Conservation (phyloP, 441 rosid species). For the Cnidoscolus chayamansa region DNA sequence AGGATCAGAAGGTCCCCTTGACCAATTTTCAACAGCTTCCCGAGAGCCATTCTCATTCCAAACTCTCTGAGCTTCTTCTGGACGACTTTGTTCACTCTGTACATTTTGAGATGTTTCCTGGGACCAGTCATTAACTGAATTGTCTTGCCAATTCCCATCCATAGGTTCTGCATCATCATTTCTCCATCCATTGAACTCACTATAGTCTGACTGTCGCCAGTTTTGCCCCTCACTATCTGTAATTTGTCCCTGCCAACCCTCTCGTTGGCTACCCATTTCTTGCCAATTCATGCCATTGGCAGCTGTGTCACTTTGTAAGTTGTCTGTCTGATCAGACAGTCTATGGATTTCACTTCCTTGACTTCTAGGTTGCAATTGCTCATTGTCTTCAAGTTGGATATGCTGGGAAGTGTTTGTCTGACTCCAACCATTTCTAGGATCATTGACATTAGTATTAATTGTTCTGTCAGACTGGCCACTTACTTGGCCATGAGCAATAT, state of each 20-base stretch:
- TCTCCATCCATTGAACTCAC: slow-evolving; percentile 49
- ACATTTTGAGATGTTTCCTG: slow-evolving; percentile 46
- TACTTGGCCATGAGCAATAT: slow-evolving; percentile 61
- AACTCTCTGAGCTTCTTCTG: slow-evolving; percentile 42
- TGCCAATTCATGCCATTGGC: slow-evolving; percentile 48
- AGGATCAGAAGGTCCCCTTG: slow-evolving; percentile 47
- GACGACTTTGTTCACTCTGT: slow-evolving; percentile 37
- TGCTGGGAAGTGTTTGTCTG: slow-evolving; percentile 39
- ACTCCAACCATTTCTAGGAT: slow-evolving; percentile 37
- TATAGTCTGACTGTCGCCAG: slow-evolving; percentile 44
- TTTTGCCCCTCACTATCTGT: slow-evolving; percentile 45
- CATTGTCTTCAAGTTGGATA: slow-evolving; percentile 40
- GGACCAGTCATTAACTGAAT: slow-evolving; percentile 48
- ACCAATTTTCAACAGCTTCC: slow-evolving; percentile 54
- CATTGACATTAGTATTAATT: slow-evolving; percentile 36
- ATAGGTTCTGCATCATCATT: slow-evolving; percentile 48
- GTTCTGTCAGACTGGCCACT: slow-evolving; percentile 48
- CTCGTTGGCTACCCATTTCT: slow-evolving; percentile 45
- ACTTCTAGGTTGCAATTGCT: slow-evolving; percentile 42
- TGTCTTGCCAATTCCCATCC: slow-evolving; percentile 53
- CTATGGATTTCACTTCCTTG: slow-evolving; percentile 37
- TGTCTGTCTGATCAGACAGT: slow-evolving; percentile 43
- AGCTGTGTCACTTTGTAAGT: slow-evolving; percentile 36
- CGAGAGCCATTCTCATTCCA: slow-evolving; percentile 57
- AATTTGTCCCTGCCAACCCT: slow-evolving; percentile 49